Percentiles rank a stretch among this genome's conserved stretches.
Conservation (phyloP, 768 basidiomycete species). For the Mycena rosella region DNA sequence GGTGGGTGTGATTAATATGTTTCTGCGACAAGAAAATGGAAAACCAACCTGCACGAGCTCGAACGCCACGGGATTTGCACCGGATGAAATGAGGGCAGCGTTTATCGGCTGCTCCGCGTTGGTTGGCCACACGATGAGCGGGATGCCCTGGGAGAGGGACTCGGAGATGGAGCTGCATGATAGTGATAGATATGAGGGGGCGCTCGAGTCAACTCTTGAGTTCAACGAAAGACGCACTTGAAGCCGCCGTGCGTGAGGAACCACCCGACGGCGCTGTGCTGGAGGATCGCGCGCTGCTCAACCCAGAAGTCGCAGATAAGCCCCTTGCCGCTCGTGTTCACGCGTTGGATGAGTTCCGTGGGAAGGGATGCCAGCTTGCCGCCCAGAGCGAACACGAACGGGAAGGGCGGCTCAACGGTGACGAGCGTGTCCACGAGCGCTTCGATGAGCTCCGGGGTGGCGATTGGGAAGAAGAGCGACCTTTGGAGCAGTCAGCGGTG, state of each 20-base stretch:
- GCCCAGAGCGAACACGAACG: conserved; percentile 19
- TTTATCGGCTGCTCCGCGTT: conserved; percentile 3
- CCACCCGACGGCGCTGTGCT: no score
- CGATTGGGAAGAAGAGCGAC: conserved; percentile 7
- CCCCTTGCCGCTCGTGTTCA: no score
- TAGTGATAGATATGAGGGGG: not conserved
- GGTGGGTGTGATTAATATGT: no score
- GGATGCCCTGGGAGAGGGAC: conserved; percentile 14
- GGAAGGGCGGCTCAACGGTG: conserved; percentile 8
- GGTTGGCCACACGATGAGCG: conserved; percentile 3
- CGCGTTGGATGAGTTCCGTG: no score
- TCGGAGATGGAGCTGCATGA: not conserved
- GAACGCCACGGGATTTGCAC: no score
- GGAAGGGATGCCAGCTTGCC: no score
- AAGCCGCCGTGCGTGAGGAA: no score
- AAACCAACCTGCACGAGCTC: no score
- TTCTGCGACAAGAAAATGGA: no score
- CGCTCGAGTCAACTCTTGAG: not conserved
- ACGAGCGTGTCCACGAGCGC: conserved; percentile 16
- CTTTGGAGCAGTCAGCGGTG: not conserved
- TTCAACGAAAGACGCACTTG: not conserved
- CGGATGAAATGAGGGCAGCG: not conserved
- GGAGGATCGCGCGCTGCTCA: no score
- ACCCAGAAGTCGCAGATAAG: no score
- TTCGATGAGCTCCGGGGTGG: conserved; percentile 6